phyloP scores from a whole-genome alignment of 345 rosid species.

The Carallia pectinifolia region DNA sequence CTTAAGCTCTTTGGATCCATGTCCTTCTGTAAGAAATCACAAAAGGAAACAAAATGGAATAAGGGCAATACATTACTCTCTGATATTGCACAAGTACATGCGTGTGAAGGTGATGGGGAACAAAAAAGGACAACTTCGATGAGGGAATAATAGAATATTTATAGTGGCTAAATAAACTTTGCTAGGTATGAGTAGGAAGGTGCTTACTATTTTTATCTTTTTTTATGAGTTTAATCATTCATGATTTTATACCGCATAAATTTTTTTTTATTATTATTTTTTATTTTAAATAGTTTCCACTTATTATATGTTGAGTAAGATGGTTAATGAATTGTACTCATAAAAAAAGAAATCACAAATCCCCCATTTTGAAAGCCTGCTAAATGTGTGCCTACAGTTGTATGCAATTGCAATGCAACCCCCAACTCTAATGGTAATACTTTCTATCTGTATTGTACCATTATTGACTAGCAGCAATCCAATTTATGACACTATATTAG shows the following conservation, averaged over 20 bases:
- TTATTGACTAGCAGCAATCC: neutral
- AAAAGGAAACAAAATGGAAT: neutral
- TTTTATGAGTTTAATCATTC: too few species aligned
- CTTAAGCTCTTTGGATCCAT: slow-evolving; percentile 64
- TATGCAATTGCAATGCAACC: slow-evolving; percentile 5
- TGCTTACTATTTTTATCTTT: too few species aligned
- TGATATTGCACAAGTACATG: slow-evolving; percentile 18
- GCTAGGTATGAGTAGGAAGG: neutral
- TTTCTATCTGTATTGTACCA: neutral
- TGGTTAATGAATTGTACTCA: too few species aligned
- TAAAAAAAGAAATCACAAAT: too few species aligned
- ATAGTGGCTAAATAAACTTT: slow-evolving; percentile 9
- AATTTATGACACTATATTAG: neutral
- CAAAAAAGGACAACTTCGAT: slow-evolving; percentile 44
- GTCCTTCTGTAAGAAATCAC: slow-evolving; percentile 46
- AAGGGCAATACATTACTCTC: neutral
- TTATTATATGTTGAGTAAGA: too few species aligned
- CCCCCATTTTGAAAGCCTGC: slow-evolving; percentile 32
- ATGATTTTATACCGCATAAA: too few species aligned
- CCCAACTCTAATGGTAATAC: slow-evolving; percentile 7
- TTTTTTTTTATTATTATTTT: too few species aligned
- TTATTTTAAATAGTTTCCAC: too few species aligned
- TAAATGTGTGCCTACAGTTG: slow-evolving; percentile 12
- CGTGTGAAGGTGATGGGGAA: slow-evolving; percentile 16
- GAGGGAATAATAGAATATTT: slow-evolving; percentile 42